These are phyloP conservation scores for Fusarium temperatum DNA, from an alignment of 2,329 filamentous ascomycete genomes.

Conservation along the genomic window DNA sequence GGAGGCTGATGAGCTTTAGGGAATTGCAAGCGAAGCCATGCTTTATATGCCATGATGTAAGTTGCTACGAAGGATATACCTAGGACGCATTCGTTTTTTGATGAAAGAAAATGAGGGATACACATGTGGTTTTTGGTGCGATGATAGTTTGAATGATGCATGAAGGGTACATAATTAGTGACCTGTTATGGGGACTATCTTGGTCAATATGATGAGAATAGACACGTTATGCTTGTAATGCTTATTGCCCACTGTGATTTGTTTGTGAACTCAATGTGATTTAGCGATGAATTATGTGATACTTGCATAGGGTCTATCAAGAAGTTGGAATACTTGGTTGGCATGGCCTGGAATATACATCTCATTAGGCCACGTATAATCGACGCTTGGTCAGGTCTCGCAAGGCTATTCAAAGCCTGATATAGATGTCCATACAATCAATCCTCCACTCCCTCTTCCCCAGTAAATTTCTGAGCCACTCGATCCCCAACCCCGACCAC, in stretches of 20 bases:
- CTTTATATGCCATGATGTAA: constrained; percentile 40
- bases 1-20: constrained; percentile 28
- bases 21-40: constrained; percentile 16
- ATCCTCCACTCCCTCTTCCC: constrained; percentile 89
- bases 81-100: constrained; percentile 36
- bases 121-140: constrained; percentile 22
- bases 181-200: constrained; percentile 14
- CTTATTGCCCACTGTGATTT: not conserved
- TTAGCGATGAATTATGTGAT: constrained; percentile 3
- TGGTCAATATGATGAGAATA: constrained; percentile 31
- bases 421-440: constrained; percentile 88
- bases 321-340: not conserved
- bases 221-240: constrained; percentile 22
- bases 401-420: constrained; percentile 67
- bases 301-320: not conserved
- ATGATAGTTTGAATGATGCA: constrained; percentile 36
- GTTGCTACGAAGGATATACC: constrained; percentile 42
- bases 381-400: not conserved
- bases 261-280: not conserved
- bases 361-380: constrained; percentile 1
- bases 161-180: constrained; percentile 36
- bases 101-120: constrained; percentile 34
- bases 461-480: constrained; percentile 85
- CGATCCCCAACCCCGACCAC: constrained; percentile 81
- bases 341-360: constrained; percentile 7